A percentile compares a stretch with the other conserved stretches of the same genome.
phyloP scores from a whole-genome alignment of 306 rosid species.

The Abrus pulchellus region DNA sequence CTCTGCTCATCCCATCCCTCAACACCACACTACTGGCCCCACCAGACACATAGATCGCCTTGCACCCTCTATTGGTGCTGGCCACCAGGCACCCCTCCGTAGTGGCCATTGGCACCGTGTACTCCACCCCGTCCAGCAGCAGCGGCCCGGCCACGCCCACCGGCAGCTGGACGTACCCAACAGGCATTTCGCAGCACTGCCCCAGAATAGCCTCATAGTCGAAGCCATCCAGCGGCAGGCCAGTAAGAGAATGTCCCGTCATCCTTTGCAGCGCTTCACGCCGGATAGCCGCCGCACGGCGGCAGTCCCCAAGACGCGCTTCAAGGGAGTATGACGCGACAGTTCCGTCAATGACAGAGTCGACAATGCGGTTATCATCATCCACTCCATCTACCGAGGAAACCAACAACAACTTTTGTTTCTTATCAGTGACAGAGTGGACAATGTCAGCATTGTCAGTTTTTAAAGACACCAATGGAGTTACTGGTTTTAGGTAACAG shows the following conservation, averaged over 20 bases:
- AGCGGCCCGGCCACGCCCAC: conserved; percentile 89
- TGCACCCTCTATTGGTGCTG: conserved; percentile 83
- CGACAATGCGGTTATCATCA: conserved; percentile 9
- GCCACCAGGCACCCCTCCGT: conserved; percentile 88
- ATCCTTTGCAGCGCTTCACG: conserved; percentile 71
- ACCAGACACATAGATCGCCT: conserved; percentile 76
- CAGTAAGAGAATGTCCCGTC: conserved; percentile 64
- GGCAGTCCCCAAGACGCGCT: conserved; percentile 65
- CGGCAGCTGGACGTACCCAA: conserved; percentile 81
- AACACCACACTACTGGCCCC: conserved; percentile 70
- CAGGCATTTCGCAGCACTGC: conserved; percentile 91
- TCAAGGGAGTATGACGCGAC: conserved; percentile 72
- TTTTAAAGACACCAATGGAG: too few species aligned
- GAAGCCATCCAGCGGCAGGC: conserved; percentile 74
- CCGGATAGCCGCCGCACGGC: conserved; percentile 68
- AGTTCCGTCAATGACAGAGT: conserved; percentile 57
- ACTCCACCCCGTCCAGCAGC: conserved; percentile 70
- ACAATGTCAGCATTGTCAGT: too few species aligned
- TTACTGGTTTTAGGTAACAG: conserved; percentile 7
- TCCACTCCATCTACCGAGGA: too few species aligned
- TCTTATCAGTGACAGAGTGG: too few species aligned
- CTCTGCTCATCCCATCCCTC: conserved; percentile 86
- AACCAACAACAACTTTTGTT: too few species aligned
- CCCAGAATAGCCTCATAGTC: conserved; percentile 77
- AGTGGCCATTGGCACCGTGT: conserved; percentile 80